Evolutionary conservation across 2,329 filamentous ascomycete species (phyloP), one percentile per base, ranked within the genome.

Genomic region (Paramyrothecium sp.): DNA sequence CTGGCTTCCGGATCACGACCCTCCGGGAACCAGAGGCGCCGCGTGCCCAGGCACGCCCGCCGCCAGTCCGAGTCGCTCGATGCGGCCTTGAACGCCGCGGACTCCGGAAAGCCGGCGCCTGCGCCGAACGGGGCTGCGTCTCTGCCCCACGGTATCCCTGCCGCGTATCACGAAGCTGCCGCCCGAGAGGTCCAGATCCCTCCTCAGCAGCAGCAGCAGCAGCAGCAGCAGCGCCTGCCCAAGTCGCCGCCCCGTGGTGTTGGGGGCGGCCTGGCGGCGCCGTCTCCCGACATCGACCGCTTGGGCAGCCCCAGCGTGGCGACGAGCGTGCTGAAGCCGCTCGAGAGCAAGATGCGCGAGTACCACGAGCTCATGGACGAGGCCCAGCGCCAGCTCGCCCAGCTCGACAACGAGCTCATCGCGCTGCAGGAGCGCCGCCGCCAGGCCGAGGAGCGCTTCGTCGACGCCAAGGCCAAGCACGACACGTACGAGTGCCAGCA

Each of bases 401-500:
- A 70, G 26, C 71, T 79, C 17, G 77, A 79, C 63, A 75, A 75
- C 2, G 76, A 79, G 68, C 62, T 79, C 7, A 73, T 72, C 11
- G 60, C 63, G 3, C 67, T 79, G 38, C 74, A 77, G 61, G 74
- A 77, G 55, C 72, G 73, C 41, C 72, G 76, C 4, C 70, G 72
- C 26, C 69, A 71, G 46, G 72, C 75, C 5, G 76, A 78, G 66
- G 68, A 69, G 7, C 74, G 75, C 20, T 78, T 71, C 67, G 58
- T 74, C 34, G 75, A 78, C 22, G 74, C 75, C 54, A 77, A 78
- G 64, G 51, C 62, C 58, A 77, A 78, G 67, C 75, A 78, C 54
- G 76, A 79, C 57, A 75, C 78, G 56, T 78, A 78, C 58, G 66
- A 67, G 50, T 69, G 74, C 5, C 76, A 78, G 65, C 72, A 78